Evolutionary conservation across 192 early-diverging fungal species (phyloP).

Genomic region (Coemansia sp.): DNA sequence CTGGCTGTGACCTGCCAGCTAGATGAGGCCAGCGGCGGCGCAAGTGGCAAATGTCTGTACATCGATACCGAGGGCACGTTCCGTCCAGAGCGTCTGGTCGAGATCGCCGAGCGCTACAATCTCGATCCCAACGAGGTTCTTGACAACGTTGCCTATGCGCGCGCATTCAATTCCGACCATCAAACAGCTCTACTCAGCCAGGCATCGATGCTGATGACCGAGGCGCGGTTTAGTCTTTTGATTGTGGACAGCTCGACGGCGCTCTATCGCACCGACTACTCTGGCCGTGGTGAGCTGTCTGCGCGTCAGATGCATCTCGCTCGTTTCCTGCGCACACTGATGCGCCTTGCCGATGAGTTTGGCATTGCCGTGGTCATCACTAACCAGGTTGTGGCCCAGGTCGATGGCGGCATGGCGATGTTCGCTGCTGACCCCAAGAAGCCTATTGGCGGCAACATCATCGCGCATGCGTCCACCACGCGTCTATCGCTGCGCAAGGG

Average conservation of each 20-base stretch:
- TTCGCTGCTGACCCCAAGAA: constrained; percentile 92
- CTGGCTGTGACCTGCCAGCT: constrained; percentile 96
- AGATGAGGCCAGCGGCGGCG: constrained; percentile 85
- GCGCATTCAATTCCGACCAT: constrained; percentile 95
- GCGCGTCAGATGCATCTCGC: constrained; percentile 95
- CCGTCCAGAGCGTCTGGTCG: constrained; percentile 82
- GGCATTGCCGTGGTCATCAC: constrained; percentile 97
- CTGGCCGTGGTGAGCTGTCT: constrained; percentile 91
- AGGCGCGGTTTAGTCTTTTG: constrained; percentile 77
- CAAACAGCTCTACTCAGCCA: constrained; percentile 82
- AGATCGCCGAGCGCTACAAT: constrained; percentile 82
- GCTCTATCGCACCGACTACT: constrained; percentile 95
- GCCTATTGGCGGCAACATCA: constrained; percentile 97
- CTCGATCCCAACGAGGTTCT: constrained; percentile 82
- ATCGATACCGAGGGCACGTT: constrained; percentile 98
- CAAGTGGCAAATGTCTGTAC: constrained; percentile 92
- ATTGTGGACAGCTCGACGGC: constrained; percentile 93
- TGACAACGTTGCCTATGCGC: constrained; percentile 92
- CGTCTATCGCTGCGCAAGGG: constrained; percentile 91
- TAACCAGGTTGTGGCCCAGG: constrained; percentile 95
- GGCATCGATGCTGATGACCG: constrained; percentile 89
- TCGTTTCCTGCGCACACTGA: constrained; percentile 79
- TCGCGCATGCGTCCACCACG: constrained; percentile 97
- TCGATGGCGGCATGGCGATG: constrained; percentile 86
- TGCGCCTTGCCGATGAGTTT: constrained; percentile 94